These are phyloP conservation scores for Fraxinus anomala DNA, from an alignment of 257 asterid species.

Conservation along the genomic window DNA sequence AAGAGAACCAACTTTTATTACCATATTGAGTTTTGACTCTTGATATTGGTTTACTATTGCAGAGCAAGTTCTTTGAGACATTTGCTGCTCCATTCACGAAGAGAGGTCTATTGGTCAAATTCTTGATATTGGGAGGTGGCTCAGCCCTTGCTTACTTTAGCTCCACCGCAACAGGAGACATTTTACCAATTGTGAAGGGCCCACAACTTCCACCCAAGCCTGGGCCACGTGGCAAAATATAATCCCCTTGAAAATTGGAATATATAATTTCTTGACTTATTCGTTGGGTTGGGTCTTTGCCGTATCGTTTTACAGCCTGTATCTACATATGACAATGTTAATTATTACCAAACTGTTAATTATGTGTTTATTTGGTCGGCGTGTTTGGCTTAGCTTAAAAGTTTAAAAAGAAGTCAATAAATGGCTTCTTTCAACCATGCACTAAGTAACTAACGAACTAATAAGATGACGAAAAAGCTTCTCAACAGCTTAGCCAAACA, in stretches of 20 bases:
- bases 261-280: background rate
- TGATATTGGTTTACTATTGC: slow-evolving; percentile 9
- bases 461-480: too few relatives aligned
- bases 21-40: background rate
- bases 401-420: too few relatives aligned
- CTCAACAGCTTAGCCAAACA: too few relatives aligned
- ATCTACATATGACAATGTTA: slow-evolving; percentile 15
- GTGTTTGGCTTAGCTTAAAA: too few relatives aligned
- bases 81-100: slow-evolving; percentile 64
- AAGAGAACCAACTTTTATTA: too few relatives aligned
- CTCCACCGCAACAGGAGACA: slow-evolving; percentile 46
- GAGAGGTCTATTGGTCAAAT: slow-evolving; percentile 56
- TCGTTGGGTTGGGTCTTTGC: background rate
- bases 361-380: background rate
- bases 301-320: slow-evolving; percentile 22
- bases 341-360: background rate
- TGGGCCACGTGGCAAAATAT: slow-evolving; percentile 54
- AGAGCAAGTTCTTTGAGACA: slow-evolving; percentile 64
- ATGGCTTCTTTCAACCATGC: too few relatives aligned
- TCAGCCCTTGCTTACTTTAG: slow-evolving; percentile 50
- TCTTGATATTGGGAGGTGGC: slow-evolving; percentile 58
- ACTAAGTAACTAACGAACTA: too few relatives aligned
- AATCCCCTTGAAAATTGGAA: slow-evolving; percentile 2
- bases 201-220: slow-evolving; percentile 58
- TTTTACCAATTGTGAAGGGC: slow-evolving; percentile 54